phyloP scores from a whole-genome alignment of 2,329 filamentous ascomycete species.

The Colletotrichum cordylinicola region DNA sequence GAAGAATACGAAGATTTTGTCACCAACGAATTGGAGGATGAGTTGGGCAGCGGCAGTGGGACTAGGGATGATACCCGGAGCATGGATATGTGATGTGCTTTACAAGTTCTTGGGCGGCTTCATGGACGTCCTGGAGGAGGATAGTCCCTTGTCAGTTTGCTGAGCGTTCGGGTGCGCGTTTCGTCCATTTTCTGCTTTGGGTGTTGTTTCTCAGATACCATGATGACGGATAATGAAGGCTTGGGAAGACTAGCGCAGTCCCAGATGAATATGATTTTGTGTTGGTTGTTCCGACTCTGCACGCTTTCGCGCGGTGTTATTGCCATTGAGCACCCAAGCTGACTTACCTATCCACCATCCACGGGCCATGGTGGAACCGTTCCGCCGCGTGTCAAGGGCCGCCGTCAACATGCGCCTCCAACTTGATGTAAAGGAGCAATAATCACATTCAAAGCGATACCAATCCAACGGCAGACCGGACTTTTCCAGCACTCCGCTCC shows the following conservation, averaged over 20 bases:
- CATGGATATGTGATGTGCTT: conserved; percentile 47
- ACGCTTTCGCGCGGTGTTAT: not conserved
- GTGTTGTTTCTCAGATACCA: conserved; percentile 18
- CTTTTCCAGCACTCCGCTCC: not conserved
- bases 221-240: conserved; percentile 18
- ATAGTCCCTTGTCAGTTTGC: not conserved
- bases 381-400: not conserved
- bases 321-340: not conserved
- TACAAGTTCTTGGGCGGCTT: conserved; percentile 12
- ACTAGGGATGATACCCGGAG: conserved; percentile 57
- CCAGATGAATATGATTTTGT: not conserved
- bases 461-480: not conserved
- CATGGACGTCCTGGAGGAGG: conserved; percentile 5
- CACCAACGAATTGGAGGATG: conserved; percentile 88
- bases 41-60: conserved; percentile 71
- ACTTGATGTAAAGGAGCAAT: not conserved
- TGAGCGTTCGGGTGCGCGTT: conserved; percentile 5
- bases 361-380: not conserved
- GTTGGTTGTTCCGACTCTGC: not conserved
- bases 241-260: not conserved
- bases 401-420: not conserved
- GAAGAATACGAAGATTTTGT: conserved; percentile 96
- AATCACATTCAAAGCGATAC: not conserved
- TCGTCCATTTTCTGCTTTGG: not conserved
- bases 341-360: not conserved